Percentiles rank a stretch among this genome's conserved stretches.
These are phyloP conservation scores for Sphagnum fallax DNA, from an alignment of 228 moss, liverwort and hornwort species.

Conservation along the genomic window DNA sequence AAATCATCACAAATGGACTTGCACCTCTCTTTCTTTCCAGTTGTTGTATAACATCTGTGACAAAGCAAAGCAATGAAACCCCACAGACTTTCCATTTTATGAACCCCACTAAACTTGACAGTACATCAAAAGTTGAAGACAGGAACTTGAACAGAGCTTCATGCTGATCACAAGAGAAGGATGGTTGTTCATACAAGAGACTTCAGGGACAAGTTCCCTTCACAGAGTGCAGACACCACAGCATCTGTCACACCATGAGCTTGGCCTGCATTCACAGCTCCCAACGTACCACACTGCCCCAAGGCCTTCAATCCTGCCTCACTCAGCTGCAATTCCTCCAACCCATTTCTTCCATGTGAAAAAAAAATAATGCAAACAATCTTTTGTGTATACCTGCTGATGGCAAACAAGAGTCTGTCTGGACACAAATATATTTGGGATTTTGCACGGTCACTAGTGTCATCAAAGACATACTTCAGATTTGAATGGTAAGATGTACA, in stretches of 20 bases:
- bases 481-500: no score
- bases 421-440: no score
- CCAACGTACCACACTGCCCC: slow-evolving; percentile 55
- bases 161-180: neutral
- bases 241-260: slow-evolving; percentile 55
- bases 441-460: no score
- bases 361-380: neutral
- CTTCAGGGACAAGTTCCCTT: slow-evolving; percentile 52
- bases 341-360: neutral
- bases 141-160: no score
- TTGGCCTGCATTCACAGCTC: slow-evolving; percentile 60
- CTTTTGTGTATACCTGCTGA: no score
- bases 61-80: no score
- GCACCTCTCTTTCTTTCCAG: neutral
- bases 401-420: no score
- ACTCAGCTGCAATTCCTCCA: slow-evolving; percentile 23
- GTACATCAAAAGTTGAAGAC: no score
- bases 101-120: no score
- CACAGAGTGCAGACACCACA: slow-evolving; percentile 44
- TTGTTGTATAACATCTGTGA: no score
- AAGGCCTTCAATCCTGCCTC: slow-evolving; percentile 56
- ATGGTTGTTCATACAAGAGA: slow-evolving; percentile 23
- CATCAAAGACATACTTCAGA: no score
- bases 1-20: neutral
- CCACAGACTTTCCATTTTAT: no score